These are phyloP conservation scores for Teunomyces aglyptinius DNA, from an alignment of 805 yeast species.

Conservation along the genomic window DNA sequence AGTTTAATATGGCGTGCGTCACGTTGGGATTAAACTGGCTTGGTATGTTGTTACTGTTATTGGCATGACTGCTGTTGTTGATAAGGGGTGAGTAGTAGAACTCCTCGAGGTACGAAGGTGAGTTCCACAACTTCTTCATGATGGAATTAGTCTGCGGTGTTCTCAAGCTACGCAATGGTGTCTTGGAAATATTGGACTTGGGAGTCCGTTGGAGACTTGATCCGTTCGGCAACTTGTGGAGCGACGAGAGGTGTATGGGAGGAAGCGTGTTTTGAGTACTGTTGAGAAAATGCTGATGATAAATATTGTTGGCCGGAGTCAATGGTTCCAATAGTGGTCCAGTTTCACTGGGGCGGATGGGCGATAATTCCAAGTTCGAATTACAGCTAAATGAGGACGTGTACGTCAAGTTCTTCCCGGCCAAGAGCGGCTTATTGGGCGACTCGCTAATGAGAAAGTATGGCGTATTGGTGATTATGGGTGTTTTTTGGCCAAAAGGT, in stretches of 20 bases:
- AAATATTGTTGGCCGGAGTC: slow-evolving; percentile 41
- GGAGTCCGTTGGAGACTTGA: slow-evolving; percentile 22
- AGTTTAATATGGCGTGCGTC: slow-evolving; percentile 20
- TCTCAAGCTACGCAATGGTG: slow-evolving; percentile 35
- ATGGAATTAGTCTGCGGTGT: slow-evolving; percentile 45
- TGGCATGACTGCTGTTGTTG: background rate
- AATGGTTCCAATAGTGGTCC: slow-evolving; percentile 67
- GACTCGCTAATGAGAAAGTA: slow-evolving; percentile 29
- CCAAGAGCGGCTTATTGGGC: slow-evolving; percentile 40
- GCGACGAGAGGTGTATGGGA: slow-evolving; percentile 1
- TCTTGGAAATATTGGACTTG: slow-evolving; percentile 27
- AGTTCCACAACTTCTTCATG: slow-evolving; percentile 57
- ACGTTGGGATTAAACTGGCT: slow-evolving; percentile 9
- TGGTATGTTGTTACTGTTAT: slow-evolving; percentile 5
- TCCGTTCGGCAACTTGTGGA: slow-evolving; percentile 1
- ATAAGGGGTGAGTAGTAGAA: slow-evolving; percentile 51
- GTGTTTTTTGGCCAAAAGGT: slow-evolving; percentile 10
- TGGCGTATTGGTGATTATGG: slow-evolving; percentile 14
- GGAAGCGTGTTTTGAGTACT: background rate
- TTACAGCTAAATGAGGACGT: slow-evolving; percentile 67
- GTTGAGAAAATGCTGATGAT: slow-evolving; percentile 7
- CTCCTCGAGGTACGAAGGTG: slow-evolving; percentile 66
- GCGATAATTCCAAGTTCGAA: slow-evolving; percentile 63
- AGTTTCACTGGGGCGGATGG: slow-evolving; percentile 54
- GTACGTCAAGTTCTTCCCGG: slow-evolving; percentile 46